These are phyloP conservation scores for Alternaria arbusti DNA, from an alignment of 2,329 filamentous ascomycete species.

Conservation along the genomic window DNA sequence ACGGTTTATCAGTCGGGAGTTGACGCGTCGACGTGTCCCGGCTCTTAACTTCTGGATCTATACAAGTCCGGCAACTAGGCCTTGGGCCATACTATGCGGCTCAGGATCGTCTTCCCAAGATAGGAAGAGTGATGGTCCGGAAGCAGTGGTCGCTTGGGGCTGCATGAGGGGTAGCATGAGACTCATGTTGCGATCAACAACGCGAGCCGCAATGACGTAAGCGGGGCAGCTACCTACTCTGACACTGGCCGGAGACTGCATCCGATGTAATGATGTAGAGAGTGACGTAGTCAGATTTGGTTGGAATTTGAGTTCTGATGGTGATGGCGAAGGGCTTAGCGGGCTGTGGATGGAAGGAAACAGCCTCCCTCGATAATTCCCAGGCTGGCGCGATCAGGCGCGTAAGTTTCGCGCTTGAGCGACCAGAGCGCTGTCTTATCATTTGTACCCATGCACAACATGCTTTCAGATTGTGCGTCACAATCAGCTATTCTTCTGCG, in stretches of 20 bases:
- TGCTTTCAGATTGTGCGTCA: background rate
- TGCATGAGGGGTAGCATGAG: background rate
- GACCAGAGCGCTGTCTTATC: background rate
- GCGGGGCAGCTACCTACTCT: background rate
- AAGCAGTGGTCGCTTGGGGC: background rate
- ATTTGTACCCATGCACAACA: background rate
- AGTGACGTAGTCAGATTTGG: background rate
- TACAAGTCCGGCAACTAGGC: background rate
- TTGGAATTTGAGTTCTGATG: background rate
- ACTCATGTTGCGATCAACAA: background rate
- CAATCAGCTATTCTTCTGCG: background rate
- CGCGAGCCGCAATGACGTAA: background rate
- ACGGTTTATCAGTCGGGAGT: background rate
- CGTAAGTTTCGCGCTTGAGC: background rate
- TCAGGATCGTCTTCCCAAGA: background rate
- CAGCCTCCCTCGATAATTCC: background rate
- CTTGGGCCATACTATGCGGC: background rate
- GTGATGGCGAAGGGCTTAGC: background rate
- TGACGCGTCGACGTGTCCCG: background rate
- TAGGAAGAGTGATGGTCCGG: background rate
- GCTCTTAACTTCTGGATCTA: background rate
- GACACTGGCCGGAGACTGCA: background rate
- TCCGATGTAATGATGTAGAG: background rate
- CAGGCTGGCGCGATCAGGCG: background rate
- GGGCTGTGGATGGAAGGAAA: background rate